A percentile compares a stretch with the other conserved stretches of the same genome.
Conservation (phyloP, 2,329 filamentous ascomycete species). For the Diaporthe citriasiana region DNA sequence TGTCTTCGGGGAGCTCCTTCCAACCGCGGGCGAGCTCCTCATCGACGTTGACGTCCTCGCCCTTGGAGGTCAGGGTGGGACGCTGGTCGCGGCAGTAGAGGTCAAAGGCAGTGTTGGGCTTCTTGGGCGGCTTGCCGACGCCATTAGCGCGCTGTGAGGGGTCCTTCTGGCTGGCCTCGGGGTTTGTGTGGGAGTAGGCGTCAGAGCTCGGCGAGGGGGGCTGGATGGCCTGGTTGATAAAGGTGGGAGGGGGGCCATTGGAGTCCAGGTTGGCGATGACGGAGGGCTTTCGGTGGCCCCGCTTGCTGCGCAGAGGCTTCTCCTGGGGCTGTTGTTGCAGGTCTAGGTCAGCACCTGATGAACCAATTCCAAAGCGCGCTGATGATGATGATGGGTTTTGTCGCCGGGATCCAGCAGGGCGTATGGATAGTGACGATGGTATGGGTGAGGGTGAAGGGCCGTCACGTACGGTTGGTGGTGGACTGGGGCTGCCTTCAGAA, state of each 20-base stretch:
- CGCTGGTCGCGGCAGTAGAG: slow-evolving; percentile 68
- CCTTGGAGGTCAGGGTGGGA: slow-evolving; percentile 59
- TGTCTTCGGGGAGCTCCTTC: slow-evolving; percentile 65
- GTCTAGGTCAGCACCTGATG: slow-evolving; percentile 44
- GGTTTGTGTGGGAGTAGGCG: slow-evolving; percentile 63
- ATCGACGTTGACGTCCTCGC: slow-evolving; percentile 62
- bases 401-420: slow-evolving; percentile 41
- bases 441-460: slow-evolving; percentile 42
- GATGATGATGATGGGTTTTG: slow-evolving; percentile 37
- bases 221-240: slow-evolving; percentile 62
- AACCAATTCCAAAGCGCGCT: slow-evolving; percentile 36
- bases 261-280: slow-evolving; percentile 55
- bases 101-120: slow-evolving; percentile 65
- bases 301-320: slow-evolving; percentile 82
- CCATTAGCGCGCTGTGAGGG: slow-evolving; percentile 55
- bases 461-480: slow-evolving; percentile 79
- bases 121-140: slow-evolving; percentile 56
- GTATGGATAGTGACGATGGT: slow-evolving; percentile 40
- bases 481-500: slow-evolving; percentile 83
- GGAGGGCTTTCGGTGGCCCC: slow-evolving; percentile 76
- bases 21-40: slow-evolving; percentile 68
- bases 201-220: slow-evolving; percentile 66
- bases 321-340: slow-evolving; percentile 74
- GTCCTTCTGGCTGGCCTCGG: slow-evolving; percentile 51
- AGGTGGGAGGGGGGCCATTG: slow-evolving; percentile 55